These are phyloP conservation scores for Sugiyamaella novakii DNA, from an alignment of 1,139 yeast genomes.

Conservation along the genomic window DNA sequence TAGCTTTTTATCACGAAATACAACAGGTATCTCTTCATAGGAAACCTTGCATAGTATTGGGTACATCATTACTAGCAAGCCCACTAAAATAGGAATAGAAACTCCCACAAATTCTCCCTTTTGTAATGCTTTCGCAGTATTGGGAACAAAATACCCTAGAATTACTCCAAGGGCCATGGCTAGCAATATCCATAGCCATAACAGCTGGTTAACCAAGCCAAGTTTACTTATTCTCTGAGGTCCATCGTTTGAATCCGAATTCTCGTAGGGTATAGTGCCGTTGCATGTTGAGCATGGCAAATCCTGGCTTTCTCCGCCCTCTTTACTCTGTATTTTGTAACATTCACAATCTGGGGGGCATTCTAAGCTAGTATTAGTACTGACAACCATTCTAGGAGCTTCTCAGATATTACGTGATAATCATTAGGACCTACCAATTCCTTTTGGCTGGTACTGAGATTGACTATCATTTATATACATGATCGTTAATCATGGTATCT, in stretches of 20 bases:
- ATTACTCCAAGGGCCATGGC: constrained; percentile 40
- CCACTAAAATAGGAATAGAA: constrained; percentile 54
- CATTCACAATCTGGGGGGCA: constrained; percentile 17
- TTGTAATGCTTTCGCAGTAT: constrained; percentile 30
- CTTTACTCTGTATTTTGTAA: constrained; percentile 1
- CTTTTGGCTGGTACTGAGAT: no score
- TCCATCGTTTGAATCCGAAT: neutral
- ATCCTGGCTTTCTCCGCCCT: neutral
- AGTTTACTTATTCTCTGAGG: constrained; percentile 6
- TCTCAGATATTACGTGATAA: no score
- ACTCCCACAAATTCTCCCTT: constrained; percentile 37
- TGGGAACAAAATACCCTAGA: constrained; percentile 39
- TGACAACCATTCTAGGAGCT: no score
- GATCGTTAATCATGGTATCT: no score
- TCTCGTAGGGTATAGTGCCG: no score
- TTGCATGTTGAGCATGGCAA: no score
- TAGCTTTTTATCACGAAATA: constrained; percentile 36
- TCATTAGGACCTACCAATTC: no score
- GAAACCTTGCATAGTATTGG: constrained; percentile 59
- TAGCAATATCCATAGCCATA: constrained; percentile 39
- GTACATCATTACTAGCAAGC: constrained; percentile 59
- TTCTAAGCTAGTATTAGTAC: no score
- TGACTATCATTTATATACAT: no score
- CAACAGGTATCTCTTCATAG: constrained; percentile 48
- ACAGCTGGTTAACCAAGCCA: constrained; percentile 34